These are phyloP conservation scores for Naganishia kalamii DNA, from an alignment of 768 basidiomycete genomes.

Conservation along the genomic window DNA sequence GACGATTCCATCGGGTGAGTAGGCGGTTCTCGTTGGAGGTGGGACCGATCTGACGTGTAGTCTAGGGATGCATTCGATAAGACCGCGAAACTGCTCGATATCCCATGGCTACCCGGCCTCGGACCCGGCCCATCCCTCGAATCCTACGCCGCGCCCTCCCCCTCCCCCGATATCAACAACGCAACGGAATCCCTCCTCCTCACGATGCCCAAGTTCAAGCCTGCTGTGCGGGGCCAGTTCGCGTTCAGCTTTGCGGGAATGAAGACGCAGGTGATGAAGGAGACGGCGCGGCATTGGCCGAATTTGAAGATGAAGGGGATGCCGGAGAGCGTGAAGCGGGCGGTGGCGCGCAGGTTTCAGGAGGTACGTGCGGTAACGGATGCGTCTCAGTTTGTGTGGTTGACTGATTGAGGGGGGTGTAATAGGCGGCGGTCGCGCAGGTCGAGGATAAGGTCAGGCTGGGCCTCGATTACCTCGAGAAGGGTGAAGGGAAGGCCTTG, in stretches of 20 bases:
- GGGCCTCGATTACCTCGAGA: conserved; percentile 51
- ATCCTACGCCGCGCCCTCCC: conserved; percentile 50
- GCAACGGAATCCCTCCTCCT: conserved; percentile 27
- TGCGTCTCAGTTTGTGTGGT: not conserved
- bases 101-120: conserved; percentile 56
- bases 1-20: conserved; percentile 67
- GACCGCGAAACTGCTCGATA: conserved; percentile 61
- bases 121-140: conserved; percentile 81
- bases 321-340: conserved; percentile 25
- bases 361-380: not conserved
- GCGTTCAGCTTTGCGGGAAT: conserved; percentile 74
- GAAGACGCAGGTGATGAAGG: conserved; percentile 64
- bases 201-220: conserved; percentile 29
- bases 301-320: conserved; percentile 33
- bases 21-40: not conserved
- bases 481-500: conserved; percentile 25
- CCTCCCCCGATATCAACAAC: not conserved
- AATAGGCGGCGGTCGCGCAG: conserved; percentile 61
- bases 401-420: not conserved
- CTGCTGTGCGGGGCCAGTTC: conserved; percentile 39
- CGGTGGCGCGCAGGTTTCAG: conserved; percentile 17
- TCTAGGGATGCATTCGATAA: conserved; percentile 68
- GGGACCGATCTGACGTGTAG: not conserved
- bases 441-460: conserved; percentile 67
- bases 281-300: conserved; percentile 51